Evolutionary conservation across 495 filamentous ascomycete species (phyloP).

Genomic region (Margaritispora aquatica): DNA sequence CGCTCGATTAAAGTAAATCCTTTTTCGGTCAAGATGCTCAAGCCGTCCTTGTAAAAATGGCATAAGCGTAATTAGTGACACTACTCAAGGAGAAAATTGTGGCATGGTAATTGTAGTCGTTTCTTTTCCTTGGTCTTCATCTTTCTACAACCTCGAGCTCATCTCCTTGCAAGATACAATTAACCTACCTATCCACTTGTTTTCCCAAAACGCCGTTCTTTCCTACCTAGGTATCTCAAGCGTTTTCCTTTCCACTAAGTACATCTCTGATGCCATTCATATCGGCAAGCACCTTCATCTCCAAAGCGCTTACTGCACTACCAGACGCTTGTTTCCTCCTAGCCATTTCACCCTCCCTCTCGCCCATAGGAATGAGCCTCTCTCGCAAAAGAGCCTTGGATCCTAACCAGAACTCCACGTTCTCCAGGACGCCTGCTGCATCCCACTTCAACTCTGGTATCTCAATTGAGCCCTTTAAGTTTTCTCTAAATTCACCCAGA

Average conservation of each 20-base stretch:
- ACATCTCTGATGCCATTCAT: constrained; percentile 48
- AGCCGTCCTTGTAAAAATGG: no score
- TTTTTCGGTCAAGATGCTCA: no score
- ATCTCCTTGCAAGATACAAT: neutral
- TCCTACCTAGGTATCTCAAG: constrained; percentile 3
- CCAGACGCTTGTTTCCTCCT: constrained; percentile 38
- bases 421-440: constrained; percentile 58
- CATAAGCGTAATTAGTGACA: no score
- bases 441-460: constrained; percentile 72
- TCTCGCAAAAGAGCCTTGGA: constrained; percentile 55
- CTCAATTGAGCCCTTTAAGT: constrained; percentile 51
- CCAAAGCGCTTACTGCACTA: constrained; percentile 49
- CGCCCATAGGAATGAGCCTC: constrained; percentile 62
- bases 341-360: constrained; percentile 61
- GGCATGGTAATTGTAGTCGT: neutral
- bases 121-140: neutral
- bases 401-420: constrained; percentile 68
- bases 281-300: constrained; percentile 66
- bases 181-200: neutral
- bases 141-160: neutral
- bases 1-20: no score
- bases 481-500: constrained; percentile 52
- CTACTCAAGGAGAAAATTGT: no score
- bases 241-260: constrained; percentile 18
- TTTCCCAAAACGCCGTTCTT: constrained; percentile 9